Evolutionary conservation across 148 eudicot species (phyloP).

Genomic region (Chenopodium formosanum): DNA sequence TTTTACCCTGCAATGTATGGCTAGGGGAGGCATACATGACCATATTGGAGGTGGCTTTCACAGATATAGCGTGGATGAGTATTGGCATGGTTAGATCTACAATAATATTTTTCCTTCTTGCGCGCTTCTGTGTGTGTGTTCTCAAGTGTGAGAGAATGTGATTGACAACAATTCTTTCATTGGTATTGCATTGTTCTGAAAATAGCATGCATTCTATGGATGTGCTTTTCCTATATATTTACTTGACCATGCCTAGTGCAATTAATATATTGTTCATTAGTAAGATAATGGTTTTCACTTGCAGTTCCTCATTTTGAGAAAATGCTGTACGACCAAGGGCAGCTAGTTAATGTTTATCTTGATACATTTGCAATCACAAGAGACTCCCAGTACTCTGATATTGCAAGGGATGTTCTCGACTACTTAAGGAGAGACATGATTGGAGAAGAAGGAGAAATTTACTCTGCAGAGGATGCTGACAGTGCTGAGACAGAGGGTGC

Average conservation of each 20-base stretch:
- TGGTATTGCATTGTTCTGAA: neutral
- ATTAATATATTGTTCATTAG: neutral
- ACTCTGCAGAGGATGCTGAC: slow-evolving; percentile 97
- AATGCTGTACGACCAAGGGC: slow-evolving; percentile 97
- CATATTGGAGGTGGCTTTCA: slow-evolving; percentile 98
- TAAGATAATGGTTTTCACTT: neutral
- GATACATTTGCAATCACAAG: slow-evolving; percentile 78
- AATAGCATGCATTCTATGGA: neutral
- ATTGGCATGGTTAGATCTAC: slow-evolving; percentile 81
- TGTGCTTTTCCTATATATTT: neutral
- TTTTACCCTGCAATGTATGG: slow-evolving; percentile 77
- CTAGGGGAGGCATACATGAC: slow-evolving; percentile 92
- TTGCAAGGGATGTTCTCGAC: slow-evolving; percentile 84
- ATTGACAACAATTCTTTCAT: neutral
- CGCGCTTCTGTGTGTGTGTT: neutral
- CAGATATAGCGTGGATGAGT: slow-evolving; percentile 98
- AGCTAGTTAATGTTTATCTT: slow-evolving; percentile 69
- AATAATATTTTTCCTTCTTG: too few species aligned
- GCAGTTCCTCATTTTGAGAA: slow-evolving; percentile 99
- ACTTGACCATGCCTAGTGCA: neutral
- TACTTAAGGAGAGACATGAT: slow-evolving; percentile 91
- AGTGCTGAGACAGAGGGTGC: slow-evolving; percentile 78
- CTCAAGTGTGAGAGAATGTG: neutral
- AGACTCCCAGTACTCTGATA: slow-evolving; percentile 53
- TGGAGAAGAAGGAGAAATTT: slow-evolving; percentile 84